Evolutionary conservation across 352 stramenopile genomes (phyloP).

Genomic region (Pythium aquatile): DNA sequence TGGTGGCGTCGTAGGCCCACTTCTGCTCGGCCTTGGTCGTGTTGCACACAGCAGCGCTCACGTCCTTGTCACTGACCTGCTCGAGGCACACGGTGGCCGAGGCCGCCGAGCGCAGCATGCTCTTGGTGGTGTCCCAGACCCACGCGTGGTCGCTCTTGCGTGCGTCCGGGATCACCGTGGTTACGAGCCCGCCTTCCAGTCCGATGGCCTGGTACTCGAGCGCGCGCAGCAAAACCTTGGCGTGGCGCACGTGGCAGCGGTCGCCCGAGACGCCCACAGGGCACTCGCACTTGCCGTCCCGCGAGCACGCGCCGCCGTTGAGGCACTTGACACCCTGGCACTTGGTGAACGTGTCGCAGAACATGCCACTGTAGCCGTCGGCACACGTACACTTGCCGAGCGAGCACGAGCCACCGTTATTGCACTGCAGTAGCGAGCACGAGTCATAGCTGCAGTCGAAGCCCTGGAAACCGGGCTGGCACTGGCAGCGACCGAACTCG

Average conservation of each 20-base stretch:
- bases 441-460: constrained; percentile 7
- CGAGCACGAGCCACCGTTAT: constrained; percentile 11
- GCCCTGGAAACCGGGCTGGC: constrained; percentile 2
- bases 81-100: constrained; percentile 1
- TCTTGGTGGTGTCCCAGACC: constrained; percentile 13
- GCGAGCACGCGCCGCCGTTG: constrained; percentile 7
- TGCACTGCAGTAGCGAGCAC: constrained; percentile 5
- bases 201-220: constrained; percentile 8
- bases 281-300: constrained; percentile 6
- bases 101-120: constrained; percentile 6
- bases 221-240: constrained; percentile 5
- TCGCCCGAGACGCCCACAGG: constrained; percentile 9
- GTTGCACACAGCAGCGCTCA: not conserved
- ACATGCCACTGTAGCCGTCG: constrained; percentile 5
- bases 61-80: not conserved
- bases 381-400: constrained; percentile 11
- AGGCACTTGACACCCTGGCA: constrained; percentile 11
- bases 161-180: not conserved
- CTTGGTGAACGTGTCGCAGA: constrained; percentile 17
- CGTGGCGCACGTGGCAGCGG: not conserved
- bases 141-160: constrained; percentile 9
- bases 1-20: constrained; percentile 4
- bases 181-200: constrained; percentile 2
- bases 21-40: constrained; percentile 5
- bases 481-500: constrained; percentile 11